Conservation (phyloP, 2,329 filamentous ascomycete species). For the Conoideocrella luteorostrata region DNA sequence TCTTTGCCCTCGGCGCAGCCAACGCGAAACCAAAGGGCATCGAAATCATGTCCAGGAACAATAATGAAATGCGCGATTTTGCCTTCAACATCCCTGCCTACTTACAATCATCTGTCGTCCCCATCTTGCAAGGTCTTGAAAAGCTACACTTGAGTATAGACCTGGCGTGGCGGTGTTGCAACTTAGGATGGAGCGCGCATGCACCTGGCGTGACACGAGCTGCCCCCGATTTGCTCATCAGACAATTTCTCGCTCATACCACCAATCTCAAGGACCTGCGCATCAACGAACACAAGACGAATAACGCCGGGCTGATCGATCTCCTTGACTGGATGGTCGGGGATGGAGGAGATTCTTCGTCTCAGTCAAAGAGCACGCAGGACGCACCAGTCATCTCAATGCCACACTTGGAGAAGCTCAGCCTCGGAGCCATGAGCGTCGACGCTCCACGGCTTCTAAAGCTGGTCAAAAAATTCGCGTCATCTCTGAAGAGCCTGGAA, state of each 20-base stretch:
- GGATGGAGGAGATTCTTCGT: neutral
- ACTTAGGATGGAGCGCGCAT: conserved; percentile 1
- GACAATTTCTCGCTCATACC: conserved; percentile 18
- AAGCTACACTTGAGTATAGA: conserved; percentile 32
- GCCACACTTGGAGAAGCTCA: conserved; percentile 31
- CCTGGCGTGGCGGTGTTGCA: conserved; percentile 9
- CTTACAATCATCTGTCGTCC: conserved; percentile 27
- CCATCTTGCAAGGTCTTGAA: conserved; percentile 39
- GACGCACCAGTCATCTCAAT: conserved; percentile 22
- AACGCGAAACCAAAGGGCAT: conserved; percentile 32
- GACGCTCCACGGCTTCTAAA: conserved; percentile 22
- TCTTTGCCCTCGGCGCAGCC: conserved; percentile 37
- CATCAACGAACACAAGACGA: conserved; percentile 11
- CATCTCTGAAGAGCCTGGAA: conserved; percentile 36
- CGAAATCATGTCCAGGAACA: conserved; percentile 38
- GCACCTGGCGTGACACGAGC: neutral
- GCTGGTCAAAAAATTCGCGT: conserved; percentile 34
- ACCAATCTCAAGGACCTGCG: conserved; percentile 41
- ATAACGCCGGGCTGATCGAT: neutral
- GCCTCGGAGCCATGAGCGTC: conserved; percentile 35
- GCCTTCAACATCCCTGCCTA: conserved; percentile 41
- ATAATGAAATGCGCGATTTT: conserved; percentile 26
- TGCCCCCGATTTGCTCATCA: conserved; percentile 14
- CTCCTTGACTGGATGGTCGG: conserved; percentile 12
- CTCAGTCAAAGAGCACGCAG: neutral